Evolutionary conservation across 164 flowering plant species (phyloP), one percentile per base, ranked within the genome.

Genomic region (Platanus orientalis): DNA sequence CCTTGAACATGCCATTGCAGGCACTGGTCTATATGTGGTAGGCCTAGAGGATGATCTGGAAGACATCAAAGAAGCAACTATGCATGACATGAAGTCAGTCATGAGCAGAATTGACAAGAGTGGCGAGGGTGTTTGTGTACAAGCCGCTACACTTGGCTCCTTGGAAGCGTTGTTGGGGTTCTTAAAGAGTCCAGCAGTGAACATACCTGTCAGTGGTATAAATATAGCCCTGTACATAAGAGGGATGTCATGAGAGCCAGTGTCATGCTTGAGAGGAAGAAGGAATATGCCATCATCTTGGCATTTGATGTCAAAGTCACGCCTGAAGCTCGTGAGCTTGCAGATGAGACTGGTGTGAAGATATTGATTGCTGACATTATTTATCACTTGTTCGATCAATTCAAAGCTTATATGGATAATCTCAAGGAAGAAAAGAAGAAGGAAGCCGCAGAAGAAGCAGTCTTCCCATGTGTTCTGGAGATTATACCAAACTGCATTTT

Each of bases 271-370:
- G 99, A 94, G 81, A 94, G 90, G 92, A 94, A 88, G 64, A 89
- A 86, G 76, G 99, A 94, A 75, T 91, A 75, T 71, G 96, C 93
- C 16, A 82, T 96, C 23, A 91, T 94, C 40, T 80, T 94, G 80
- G 97, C 97, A 54, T 94, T 94, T 76, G 99, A 94, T 81, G 97
- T 94, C 57, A 91, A 86, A 83, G 97, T 94, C 48, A 89, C 97
- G 28, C 92, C 87, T 11, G 99, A 94, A 75, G 96, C 99, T 39
- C 83, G 93, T 28, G 99, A 91, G 62, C 93, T 89, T 58, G 91
- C 99, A 48, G 97, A 91, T 13, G 97, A 91, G 56, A 58, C 76
- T 62, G 99, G 99, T 56, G 97, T 94, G 51, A 91, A 71, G 69
- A 91, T 91, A 70, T 94, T 91, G 51, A 79, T 81, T 66, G 99